These are phyloP conservation scores for Trichoderma sp. DNA, from an alignment of 2,329 filamentous ascomycete genomes.

Conservation along the genomic window DNA sequence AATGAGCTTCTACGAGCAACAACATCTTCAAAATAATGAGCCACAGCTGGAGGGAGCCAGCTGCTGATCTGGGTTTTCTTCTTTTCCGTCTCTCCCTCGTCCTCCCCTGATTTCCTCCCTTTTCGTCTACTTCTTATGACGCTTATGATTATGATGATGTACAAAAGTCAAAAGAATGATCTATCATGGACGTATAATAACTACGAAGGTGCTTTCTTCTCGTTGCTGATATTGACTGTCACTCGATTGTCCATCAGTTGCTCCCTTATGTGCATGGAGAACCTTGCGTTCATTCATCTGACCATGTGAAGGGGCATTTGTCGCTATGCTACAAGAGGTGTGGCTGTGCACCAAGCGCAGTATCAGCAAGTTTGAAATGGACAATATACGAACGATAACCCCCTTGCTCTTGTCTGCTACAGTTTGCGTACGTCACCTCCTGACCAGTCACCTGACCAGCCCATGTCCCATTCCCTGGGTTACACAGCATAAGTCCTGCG, in stretches of 20 bases:
- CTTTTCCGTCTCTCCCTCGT: background rate
- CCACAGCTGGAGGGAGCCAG: background rate
- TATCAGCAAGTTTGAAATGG: conserved; percentile 1
- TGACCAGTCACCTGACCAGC: background rate
- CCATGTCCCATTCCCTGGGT: background rate
- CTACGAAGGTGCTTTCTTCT: conserved; percentile 5
- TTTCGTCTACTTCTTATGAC: background rate
- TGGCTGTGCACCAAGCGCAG: background rate
- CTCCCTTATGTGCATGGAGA: background rate
- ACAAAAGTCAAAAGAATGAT: conserved; percentile 7
- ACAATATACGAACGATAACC: conserved; percentile 14
- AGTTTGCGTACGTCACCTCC: background rate
- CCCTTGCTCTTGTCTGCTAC: background rate
- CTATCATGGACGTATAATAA: conserved; percentile 5
- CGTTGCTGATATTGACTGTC: conserved; percentile 10
- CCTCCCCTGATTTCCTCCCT: background rate
- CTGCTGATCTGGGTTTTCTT: background rate
- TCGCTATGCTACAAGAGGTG: conserved; percentile 3
- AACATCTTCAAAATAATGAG: conserved; percentile 1
- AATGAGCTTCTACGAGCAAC: conserved; percentile 4
- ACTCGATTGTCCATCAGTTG: conserved; percentile 7
- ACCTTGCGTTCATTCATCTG: background rate
- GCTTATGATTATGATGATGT: conserved; percentile 25
- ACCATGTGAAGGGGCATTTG: background rate
- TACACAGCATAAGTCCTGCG: conserved; percentile 17